phyloP scores from a whole-genome alignment of 177 flowering plant genomes.

The Vitis hybrid region DNA sequence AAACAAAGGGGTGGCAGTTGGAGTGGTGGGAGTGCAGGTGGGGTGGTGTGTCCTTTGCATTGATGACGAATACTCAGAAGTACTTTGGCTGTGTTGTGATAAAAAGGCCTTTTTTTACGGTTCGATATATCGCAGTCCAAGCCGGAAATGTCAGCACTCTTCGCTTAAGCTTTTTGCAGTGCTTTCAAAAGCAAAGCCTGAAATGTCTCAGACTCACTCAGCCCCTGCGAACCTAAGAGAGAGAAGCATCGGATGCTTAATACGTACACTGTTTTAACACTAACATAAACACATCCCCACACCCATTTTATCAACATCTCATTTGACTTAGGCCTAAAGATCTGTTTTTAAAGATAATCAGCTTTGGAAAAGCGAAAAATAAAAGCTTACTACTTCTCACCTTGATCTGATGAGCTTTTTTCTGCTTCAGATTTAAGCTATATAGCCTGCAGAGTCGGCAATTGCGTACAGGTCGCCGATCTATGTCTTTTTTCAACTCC shows the following conservation, averaged over 20 bases:
- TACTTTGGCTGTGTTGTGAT: slow-evolving; percentile 33
- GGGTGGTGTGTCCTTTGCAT: slow-evolving; percentile 48
- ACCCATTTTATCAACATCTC: not conserved
- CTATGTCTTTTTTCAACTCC: not conserved
- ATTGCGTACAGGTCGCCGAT: slow-evolving; percentile 16
- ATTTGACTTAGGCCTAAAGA: slow-evolving; percentile 4
- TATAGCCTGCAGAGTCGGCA: slow-evolving; percentile 10
- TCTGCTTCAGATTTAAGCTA: slow-evolving; percentile 23
- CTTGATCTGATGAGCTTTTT: slow-evolving; percentile 12
- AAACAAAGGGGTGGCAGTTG: slow-evolving; percentile 13
- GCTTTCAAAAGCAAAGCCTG: slow-evolving; percentile 46
- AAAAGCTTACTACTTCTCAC: slow-evolving; percentile 3
- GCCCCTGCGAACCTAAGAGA: slow-evolving; percentile 6
- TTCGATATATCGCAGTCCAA: slow-evolving; percentile 50
- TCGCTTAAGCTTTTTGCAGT: slow-evolving; percentile 40
- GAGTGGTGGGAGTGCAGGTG: slow-evolving; percentile 15
- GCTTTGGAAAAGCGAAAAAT: slow-evolving; percentile 15
- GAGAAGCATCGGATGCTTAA: slow-evolving; percentile 17
- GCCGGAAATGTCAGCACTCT: slow-evolving; percentile 41
- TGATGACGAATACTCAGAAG: slow-evolving; percentile 60
- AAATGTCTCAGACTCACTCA: slow-evolving; percentile 14
- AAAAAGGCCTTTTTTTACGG: slow-evolving; percentile 20
- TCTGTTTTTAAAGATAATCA: slow-evolving; percentile 5
- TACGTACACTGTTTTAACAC: slow-evolving; percentile 2
- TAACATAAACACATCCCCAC: not conserved